Conservation (phyloP, 1,284 basidiomycete species). For the Cystobasidiaceae sp. region DNA sequence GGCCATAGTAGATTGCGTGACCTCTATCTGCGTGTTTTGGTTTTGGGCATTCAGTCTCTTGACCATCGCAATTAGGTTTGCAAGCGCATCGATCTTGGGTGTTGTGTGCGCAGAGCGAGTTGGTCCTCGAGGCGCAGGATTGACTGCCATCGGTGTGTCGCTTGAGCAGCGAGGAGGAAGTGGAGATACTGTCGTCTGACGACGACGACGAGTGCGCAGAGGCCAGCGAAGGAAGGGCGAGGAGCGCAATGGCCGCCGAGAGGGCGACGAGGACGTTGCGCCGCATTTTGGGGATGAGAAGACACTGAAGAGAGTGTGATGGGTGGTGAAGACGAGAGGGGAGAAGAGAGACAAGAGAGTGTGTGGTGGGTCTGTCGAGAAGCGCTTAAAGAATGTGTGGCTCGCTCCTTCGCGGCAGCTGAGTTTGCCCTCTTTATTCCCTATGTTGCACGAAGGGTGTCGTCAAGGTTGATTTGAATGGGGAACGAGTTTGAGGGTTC, state of each 20-base stretch:
- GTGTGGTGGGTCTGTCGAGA: no score
- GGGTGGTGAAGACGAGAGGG: no score
- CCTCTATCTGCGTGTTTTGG: background rate
- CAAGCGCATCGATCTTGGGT: conserved; percentile 2
- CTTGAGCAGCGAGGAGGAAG: background rate
- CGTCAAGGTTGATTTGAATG: no score
- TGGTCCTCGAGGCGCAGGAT: background rate
- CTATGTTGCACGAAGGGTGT: no score
- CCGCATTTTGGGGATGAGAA: conserved; percentile 4
- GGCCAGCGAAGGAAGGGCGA: background rate
- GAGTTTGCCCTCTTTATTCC: no score
- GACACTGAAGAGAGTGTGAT: no score
- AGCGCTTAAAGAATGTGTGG: no score
- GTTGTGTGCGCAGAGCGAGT: background rate
- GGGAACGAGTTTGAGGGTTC: no score
- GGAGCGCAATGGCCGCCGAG: no score
- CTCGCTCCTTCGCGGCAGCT: no score
- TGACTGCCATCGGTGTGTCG: background rate
- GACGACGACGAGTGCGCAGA: background rate
- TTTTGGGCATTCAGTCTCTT: background rate
- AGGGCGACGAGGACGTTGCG: background rate
- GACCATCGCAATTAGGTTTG: background rate
- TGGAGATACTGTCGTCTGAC: no score
- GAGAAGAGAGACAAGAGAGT: no score
- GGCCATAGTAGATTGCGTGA: background rate